Evolutionary conservation across 306 rosid species (phyloP).

Genomic region (Cercis canadensis): DNA sequence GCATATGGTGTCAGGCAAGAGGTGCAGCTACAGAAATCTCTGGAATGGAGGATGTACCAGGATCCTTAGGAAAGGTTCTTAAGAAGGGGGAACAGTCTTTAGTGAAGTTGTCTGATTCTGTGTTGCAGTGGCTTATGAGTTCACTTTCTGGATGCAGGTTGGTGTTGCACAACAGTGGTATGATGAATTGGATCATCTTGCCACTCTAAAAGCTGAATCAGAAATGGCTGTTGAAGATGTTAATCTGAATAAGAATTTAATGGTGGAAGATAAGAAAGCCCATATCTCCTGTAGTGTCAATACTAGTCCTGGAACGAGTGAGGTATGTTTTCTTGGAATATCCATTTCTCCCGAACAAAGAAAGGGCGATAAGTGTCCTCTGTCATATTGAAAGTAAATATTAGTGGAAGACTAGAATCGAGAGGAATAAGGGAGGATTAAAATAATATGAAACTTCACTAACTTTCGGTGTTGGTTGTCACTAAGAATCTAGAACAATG

Average conservation of each 20-base stretch:
- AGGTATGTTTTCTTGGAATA: conserved; percentile 54
- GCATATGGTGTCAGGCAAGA: conserved; percentile 83
- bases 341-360: not conserved
- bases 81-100: conserved; percentile 16
- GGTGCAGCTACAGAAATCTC: conserved; percentile 77
- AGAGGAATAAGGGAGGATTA: too few species aligned
- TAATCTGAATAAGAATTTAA: conserved; percentile 34
- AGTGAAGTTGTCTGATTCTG: conserved; percentile 23
- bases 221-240: conserved; percentile 51
- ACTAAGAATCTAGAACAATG: too few species aligned
- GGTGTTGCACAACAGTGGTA: conserved; percentile 90
- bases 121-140: conserved; percentile 34
- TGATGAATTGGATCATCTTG: conserved; percentile 76
- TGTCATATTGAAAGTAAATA: too few species aligned
- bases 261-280: conserved; percentile 49
- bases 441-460: too few species aligned
- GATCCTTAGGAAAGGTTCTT: conserved; percentile 65
- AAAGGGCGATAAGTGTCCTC: too few species aligned
- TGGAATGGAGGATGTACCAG: conserved; percentile 53
- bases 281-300: conserved; percentile 52
- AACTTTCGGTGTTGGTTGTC: not conserved
- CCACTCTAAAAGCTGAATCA: conserved; percentile 54
- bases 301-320: conserved; percentile 91
- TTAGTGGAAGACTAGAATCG: too few species aligned
- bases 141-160: conserved; percentile 56